Evolutionary conservation across 164 flowering plant genomes (phyloP).

Genomic region (Saururus chinensis): DNA sequence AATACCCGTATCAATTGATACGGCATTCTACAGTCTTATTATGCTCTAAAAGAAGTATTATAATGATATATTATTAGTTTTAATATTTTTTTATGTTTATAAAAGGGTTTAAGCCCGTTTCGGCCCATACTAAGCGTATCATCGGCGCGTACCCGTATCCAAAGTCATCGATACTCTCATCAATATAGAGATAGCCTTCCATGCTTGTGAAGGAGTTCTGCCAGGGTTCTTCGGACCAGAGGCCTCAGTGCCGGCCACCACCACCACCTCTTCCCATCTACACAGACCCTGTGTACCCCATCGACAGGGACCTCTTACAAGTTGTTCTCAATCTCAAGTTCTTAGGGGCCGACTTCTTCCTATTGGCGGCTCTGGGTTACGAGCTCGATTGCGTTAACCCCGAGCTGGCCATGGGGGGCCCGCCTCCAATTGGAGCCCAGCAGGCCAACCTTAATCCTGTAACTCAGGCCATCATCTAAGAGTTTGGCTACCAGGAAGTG

Average conservation of each 20-base stretch:
- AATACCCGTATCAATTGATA: no score
- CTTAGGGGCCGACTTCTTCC: conserved; percentile 38
- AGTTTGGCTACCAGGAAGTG: conserved; percentile 39
- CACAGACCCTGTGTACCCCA: conserved; percentile 3
- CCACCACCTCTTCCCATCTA: neutral
- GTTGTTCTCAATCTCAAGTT: conserved; percentile 40
- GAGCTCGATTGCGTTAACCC: conserved; percentile 38
- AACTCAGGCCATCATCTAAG: conserved; percentile 15
- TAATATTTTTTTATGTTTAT: no score
- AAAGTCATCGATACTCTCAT: no score
- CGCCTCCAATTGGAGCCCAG: conserved; percentile 35
- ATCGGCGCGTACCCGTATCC: no score
- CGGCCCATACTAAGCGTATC: no score
- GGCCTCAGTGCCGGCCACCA: neutral
- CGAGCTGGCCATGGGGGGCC: conserved; percentile 26
- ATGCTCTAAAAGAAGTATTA: no score
- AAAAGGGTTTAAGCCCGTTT: no score
- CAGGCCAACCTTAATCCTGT: conserved; percentile 35
- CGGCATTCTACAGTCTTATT: no score
- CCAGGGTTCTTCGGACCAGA: neutral
- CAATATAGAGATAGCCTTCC: no score
- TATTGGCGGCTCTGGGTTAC: conserved; percentile 28
- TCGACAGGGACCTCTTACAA: conserved; percentile 24
- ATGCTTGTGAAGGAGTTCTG: no score
- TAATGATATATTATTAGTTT: no score